Evolutionary conservation across 176 grass and related monocot genomes (phyloP), one percentile per base, ranked within the genome.

Genomic region (Echinochloa phyllopogon): DNA sequence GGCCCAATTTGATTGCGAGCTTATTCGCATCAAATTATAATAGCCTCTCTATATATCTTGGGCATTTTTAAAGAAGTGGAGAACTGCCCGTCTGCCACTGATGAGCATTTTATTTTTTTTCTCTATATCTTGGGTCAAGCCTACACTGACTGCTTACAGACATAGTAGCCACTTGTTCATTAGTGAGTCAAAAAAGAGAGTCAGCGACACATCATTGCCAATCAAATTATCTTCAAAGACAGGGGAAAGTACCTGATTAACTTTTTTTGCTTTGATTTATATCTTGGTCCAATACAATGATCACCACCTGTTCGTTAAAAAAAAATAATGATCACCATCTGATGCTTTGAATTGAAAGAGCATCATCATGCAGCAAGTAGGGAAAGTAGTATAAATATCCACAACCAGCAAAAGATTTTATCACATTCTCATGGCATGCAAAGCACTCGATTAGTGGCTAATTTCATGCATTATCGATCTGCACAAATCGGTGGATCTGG

Each of bases 401-500:
- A 20, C 57, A 20, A 36, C 15, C 18, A 6, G 38, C 8, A 38
- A 50, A n/a, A 66, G 17, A 0, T 43, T 43, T 12, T 11, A 12
- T 66, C 2, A 9, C 15, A 18, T 70, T 44, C 21, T 23, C 41
- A 15, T 24, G n/a, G 21, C n/a, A 24, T 25, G n/a, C 41, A 45
- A 45, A 45, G 11, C 67, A 70, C 41, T 70, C 15, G 20, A 14
- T 70, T 10, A 45, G 67, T 70, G 20, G 20, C 41, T 69, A 42
- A 20, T 36, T 16, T 2, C 16, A 20, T 44, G 14, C 25, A 21
- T 14, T 17, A 70, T n/a, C n/a, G n/a, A n/a, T 68, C n/a, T 43
- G 65, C 79, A 58, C 40, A 15, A 40, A 40, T 83, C 6, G 39
- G 70, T 83, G 42, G 29, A 56, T 83, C 74, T 52, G 57, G 43